Conservation (phyloP, 2,329 filamentous ascomycete species). For the Apiospora rasikravindrae region DNA sequence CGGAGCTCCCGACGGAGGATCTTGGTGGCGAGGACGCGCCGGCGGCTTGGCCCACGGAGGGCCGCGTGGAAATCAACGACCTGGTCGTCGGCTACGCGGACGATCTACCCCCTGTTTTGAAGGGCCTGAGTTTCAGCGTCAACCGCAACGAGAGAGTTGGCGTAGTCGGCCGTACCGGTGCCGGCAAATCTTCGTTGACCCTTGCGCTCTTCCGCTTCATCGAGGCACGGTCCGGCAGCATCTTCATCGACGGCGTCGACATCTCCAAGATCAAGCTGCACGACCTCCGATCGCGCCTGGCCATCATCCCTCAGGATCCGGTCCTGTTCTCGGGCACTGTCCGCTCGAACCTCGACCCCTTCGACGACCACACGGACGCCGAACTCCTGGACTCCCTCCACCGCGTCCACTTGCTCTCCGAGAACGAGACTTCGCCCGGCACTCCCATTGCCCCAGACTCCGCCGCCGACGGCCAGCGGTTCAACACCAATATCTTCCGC, state of each 20-base stretch:
- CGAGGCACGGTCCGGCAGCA: slow-evolving; percentile 68
- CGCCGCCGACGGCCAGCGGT: slow-evolving; percentile 37
- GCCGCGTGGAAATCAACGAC: slow-evolving; percentile 73
- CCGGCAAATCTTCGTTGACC: slow-evolving; percentile 78
- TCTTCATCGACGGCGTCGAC: slow-evolving; percentile 75
- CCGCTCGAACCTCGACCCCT: slow-evolving; percentile 78
- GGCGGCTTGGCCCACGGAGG: slow-evolving; percentile 77
- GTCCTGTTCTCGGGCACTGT: slow-evolving; percentile 83
- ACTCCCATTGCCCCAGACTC: slow-evolving; percentile 38
- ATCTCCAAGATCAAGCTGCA: slow-evolving; percentile 74
- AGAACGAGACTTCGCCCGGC: slow-evolving; percentile 45
- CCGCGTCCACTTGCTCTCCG: slow-evolving; percentile 69
- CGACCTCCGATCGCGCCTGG: slow-evolving; percentile 73
- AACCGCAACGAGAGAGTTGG: slow-evolving; percentile 72
- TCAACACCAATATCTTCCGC: slow-evolving; percentile 70
- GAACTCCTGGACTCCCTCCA: slow-evolving; percentile 73
- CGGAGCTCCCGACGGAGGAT: slow-evolving; percentile 69
- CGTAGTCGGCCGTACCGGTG: slow-evolving; percentile 79
- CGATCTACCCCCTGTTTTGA: slow-evolving; percentile 73
- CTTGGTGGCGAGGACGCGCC: slow-evolving; percentile 66
- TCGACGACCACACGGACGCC: slow-evolving; percentile 70
- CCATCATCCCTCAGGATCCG: slow-evolving; percentile 82
- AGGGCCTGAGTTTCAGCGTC: slow-evolving; percentile 70
- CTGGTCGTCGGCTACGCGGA: slow-evolving; percentile 75
- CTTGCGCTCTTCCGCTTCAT: slow-evolving; percentile 80